phyloP scores from a whole-genome alignment of 768 basidiomycete genomes.

The Megacollybia marginata region DNA sequence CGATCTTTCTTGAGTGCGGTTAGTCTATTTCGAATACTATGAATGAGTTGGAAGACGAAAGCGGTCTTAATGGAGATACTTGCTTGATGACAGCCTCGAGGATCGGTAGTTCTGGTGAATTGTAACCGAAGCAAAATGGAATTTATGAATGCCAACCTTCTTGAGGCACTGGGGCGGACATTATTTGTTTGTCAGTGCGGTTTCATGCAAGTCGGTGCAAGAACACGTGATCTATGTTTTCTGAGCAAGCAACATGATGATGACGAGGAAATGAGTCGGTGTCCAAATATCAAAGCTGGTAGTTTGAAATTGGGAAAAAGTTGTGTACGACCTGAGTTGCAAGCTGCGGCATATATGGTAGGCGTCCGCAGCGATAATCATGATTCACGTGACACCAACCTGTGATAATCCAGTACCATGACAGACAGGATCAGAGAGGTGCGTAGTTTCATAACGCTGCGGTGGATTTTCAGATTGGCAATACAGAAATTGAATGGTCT shows the following conservation, averaged over 20 bases:
- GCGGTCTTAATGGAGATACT: conserved; percentile 11
- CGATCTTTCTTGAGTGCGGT: conserved; percentile 93
- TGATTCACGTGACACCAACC: too few species aligned
- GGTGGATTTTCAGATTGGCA: neutral
- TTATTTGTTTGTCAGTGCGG: conserved; percentile 16
- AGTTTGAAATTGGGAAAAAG: too few species aligned
- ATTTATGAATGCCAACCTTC: conserved; percentile 47
- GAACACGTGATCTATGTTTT: too few species aligned
- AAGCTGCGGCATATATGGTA: too few species aligned
- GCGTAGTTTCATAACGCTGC: conserved; percentile 1
- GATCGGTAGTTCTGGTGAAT: conserved; percentile 73
- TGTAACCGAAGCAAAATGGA: conserved; percentile 4
- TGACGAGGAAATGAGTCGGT: too few species aligned
- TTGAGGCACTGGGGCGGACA: conserved; percentile 70
- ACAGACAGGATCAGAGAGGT: conserved; percentile 50
- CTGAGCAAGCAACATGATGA: too few species aligned
- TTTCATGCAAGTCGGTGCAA: too few species aligned
- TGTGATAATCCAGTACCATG: conserved; percentile 21
- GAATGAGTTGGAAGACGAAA: conserved; percentile 4
- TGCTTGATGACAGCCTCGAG: conserved; percentile 93
- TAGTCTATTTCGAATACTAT: conserved; percentile 88
- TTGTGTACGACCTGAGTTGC: too few species aligned
- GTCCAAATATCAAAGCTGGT: too few species aligned
- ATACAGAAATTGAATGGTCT: conserved; percentile 67
- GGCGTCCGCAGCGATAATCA: too few species aligned